These are phyloP conservation scores for Septoria linicola DNA, from an alignment of 2,329 filamentous ascomycete species.

Conservation along the genomic window DNA sequence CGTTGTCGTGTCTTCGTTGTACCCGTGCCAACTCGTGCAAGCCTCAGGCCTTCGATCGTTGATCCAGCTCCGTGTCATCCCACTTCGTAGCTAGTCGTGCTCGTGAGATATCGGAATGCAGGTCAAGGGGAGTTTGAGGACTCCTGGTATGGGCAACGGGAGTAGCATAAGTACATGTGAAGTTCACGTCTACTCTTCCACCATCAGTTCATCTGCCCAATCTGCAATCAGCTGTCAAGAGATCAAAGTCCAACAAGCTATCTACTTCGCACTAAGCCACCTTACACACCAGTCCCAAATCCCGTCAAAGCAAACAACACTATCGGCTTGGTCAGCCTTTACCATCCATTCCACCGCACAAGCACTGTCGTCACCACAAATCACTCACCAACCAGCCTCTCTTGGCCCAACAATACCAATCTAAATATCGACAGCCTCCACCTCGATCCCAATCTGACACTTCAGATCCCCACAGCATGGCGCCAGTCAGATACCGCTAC, in stretches of 20 bases:
- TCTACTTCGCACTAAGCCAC: background rate
- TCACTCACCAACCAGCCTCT: background rate
- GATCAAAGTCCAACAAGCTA: too few species aligned
- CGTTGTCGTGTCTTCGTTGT: background rate
- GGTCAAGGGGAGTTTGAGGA: background rate
- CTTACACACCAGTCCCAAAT: background rate
- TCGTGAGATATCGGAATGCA: constrained; percentile 4
- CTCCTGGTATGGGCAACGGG: background rate
- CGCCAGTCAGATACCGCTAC: constrained; percentile 17
- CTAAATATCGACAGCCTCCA: background rate
- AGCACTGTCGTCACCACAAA: constrained; percentile 2
- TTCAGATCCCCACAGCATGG: background rate
- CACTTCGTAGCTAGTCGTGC: background rate
- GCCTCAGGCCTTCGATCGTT: too few species aligned
- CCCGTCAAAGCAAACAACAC: background rate
- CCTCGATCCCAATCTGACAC: background rate
- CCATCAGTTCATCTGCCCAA: too few species aligned
- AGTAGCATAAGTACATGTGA: background rate
- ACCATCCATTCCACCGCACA: background rate
- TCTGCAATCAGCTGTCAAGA: too few species aligned
- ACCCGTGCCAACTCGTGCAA: too few species aligned
- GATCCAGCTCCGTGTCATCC: background rate
- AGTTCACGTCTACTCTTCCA: too few species aligned
- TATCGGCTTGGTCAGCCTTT: constrained; percentile 13
- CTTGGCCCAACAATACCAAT: background rate